Evolutionary conservation across 805 yeast genomes (phyloP).

Genomic region (Ogataea glucozyma): DNA sequence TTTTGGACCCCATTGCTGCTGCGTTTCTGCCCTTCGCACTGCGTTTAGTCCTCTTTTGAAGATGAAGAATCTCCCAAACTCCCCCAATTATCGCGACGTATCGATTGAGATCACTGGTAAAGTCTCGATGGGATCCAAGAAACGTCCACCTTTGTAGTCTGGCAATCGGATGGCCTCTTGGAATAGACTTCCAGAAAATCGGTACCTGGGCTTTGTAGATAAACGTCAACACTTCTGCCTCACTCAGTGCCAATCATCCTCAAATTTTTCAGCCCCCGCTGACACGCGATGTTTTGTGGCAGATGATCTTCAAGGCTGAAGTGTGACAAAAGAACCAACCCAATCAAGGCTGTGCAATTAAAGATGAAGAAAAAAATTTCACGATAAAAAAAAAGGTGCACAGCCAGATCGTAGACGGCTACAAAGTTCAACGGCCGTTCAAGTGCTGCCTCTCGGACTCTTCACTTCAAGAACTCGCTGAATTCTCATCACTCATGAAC

Average conservation of each 20-base stretch:
- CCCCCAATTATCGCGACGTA: too few species aligned
- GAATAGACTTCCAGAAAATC: too few species aligned
- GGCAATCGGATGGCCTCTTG: too few species aligned
- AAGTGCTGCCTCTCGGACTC: too few species aligned
- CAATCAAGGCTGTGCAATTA: slow-evolving; percentile 1
- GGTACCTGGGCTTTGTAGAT: background rate
- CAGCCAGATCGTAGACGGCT: slow-evolving; percentile 21
- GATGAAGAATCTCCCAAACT: background rate
- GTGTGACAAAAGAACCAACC: too few species aligned
- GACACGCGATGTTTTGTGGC: background rate
- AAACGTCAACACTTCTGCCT: slow-evolving; percentile 5
- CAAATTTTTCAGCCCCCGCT: slow-evolving; percentile 7
- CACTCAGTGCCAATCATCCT: slow-evolving; percentile 3
- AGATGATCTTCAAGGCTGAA: slow-evolving; percentile 2
- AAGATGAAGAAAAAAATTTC: background rate
- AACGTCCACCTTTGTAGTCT: too few species aligned
- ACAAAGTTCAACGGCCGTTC: too few species aligned
- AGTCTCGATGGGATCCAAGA: too few species aligned
- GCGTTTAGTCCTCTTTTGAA: background rate
- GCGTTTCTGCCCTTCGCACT: background rate
- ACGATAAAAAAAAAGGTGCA: slow-evolving; percentile 8
- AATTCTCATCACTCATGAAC: slow-evolving; percentile 32
- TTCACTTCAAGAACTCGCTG: background rate
- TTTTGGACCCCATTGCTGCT: slow-evolving; percentile 17
- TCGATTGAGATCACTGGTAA: too few species aligned